Base-by-base conservation (phyloP, 2,329 filamentous ascomycete genomes). In the Rutstroemia sp. region DNA sequence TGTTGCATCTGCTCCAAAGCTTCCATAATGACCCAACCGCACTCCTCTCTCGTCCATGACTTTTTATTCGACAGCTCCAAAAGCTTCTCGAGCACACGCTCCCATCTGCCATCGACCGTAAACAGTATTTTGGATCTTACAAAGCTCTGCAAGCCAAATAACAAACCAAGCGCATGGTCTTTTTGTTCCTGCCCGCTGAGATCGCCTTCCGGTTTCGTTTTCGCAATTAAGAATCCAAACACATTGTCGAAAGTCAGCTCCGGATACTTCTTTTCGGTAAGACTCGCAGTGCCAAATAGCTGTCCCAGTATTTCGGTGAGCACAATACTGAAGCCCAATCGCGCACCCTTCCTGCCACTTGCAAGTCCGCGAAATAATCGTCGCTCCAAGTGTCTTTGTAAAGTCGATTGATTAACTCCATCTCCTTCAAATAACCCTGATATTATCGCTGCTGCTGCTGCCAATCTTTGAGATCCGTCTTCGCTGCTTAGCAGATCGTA, bases 131-230 rank as follows among this genome's bases (percentile, higher is more conserved):
- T 81, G 12, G 92, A 89, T 69, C 90, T 84, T 46, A 96, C 83
- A 59, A 97, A 85, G 58, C 89, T 89, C 70, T 95, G 88, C 45
- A 92, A 80, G 2, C 91, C 92, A 67, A 96, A 96, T 1, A 96
- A 74, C 63, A 89, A 84, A 6, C 94, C 94, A 61, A 96, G 88
- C 62, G 84, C 81, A 69, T 91, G 84, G 68, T 97, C 91, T 64
- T 89, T 81, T 72, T 91, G 87, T 73, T 97, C 92, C 76, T 96
- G 79, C 38, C 78, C 77, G 1, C 76, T 75, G 21, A 79, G 69
- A 63, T 78, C 82, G 34, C 79, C 80, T 8, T 75, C 74, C 0
- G 78, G 70, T 52, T 78, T 74, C 0, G 78, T 83, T 65, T 80
- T 82, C 56, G 82, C 77, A 19, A 80, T 67, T 42, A 86, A 67